Base-by-base conservation (phyloP, 306 rosid species). In the Cucumis hystrix region DNA sequence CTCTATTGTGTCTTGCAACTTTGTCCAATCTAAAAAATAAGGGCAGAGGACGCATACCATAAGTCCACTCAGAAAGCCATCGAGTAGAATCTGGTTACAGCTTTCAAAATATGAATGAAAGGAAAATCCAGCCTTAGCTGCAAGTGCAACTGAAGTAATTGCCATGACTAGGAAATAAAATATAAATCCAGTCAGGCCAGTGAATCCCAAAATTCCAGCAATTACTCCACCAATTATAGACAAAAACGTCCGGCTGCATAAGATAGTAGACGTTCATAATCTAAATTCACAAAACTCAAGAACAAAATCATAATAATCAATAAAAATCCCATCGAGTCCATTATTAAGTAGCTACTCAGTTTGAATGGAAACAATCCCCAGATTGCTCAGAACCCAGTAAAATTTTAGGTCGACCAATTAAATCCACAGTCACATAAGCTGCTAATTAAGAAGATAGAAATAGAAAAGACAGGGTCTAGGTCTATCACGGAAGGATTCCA, bases 121-220 rank as follows among this genome's bases (percentile, higher is more conserved):
- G 43, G 96, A 88, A 85, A 92, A 88, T 56, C 72, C 80, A 67
- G 96, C 83, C 86, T 92, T 92, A 58, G 91, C 91, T 23, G 84
- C 62, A 15, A 92, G 91, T 68, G 87, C 96, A 64, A 90, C 56
- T 64, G 97, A 90, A 63, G 92, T 87, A 78, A 92, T 28, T 77
- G 87, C 88, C 97, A 92, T 92, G 81, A 92, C 87, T 84, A 92
- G 89, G 70, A 88, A 82, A 82, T 91, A 91, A 58, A 91, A 82
- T 69, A 93, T 63, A 82, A 91, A 93, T 82, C 98, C 97, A 68
- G 84, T 87, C 82, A 90, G 81, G 88, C 96, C 82, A 2, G 97
- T 92, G 83, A 92, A 86, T 58, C 98, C 98, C 86, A 89, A 82
- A 79, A 92, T 89, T 83, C 98, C 98, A 84, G 97, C 98, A 88